A percentile compares a stretch with the other conserved stretches of the same genome.
These are phyloP conservation scores for Botrytis porri DNA, from an alignment of 2,329 filamentous ascomycete species.

Conservation along the genomic window DNA sequence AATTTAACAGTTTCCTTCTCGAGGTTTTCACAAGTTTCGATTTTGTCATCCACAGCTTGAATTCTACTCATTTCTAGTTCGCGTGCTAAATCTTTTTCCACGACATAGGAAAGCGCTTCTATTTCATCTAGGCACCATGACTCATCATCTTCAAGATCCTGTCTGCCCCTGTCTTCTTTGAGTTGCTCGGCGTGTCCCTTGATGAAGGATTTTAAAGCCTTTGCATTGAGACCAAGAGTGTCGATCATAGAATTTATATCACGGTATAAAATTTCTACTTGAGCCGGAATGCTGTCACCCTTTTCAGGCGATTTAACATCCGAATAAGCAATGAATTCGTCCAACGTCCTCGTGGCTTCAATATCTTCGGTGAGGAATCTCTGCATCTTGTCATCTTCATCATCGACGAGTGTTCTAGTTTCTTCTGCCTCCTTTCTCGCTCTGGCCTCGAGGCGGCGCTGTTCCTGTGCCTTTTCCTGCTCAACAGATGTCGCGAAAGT, in stretches of 20 bases:
- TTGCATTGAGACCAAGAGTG: slow-evolving; percentile 81
- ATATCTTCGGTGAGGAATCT: slow-evolving; percentile 58
- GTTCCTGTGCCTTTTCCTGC: slow-evolving; percentile 33
- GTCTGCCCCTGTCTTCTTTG: slow-evolving; percentile 55
- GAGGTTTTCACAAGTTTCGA: slow-evolving; percentile 65
- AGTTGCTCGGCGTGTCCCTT: slow-evolving; percentile 61
- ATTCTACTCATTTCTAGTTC: slow-evolving; percentile 67
- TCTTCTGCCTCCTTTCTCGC: slow-evolving; percentile 57
- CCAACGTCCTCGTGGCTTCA: slow-evolving; percentile 58
- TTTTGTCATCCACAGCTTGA: slow-evolving; percentile 63
- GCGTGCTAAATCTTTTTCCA: slow-evolving; percentile 61
- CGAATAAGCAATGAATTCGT: slow-evolving; percentile 65
- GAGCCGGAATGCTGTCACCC: slow-evolving; percentile 55
- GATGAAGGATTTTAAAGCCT: slow-evolving; percentile 56
- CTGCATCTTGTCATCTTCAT: slow-evolving; percentile 68
- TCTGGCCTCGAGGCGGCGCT: slow-evolving; percentile 40
- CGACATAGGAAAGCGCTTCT: slow-evolving; percentile 60
- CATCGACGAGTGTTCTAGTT: slow-evolving; percentile 56
- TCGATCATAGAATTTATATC: slow-evolving; percentile 95
- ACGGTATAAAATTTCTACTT: slow-evolving; percentile 67
- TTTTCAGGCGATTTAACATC: slow-evolving; percentile 48
- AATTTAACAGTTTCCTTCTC: slow-evolving; percentile 69
- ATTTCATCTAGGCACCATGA: slow-evolving; percentile 77
- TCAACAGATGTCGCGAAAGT: slow-evolving; percentile 30
- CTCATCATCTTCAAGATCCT: slow-evolving; percentile 66